A percentile compares a stretch with the other conserved stretches of the same genome.
These are phyloP conservation scores for Vitis hybrid DNA, from an alignment of 177 flowering plant species.

Conservation along the genomic window DNA sequence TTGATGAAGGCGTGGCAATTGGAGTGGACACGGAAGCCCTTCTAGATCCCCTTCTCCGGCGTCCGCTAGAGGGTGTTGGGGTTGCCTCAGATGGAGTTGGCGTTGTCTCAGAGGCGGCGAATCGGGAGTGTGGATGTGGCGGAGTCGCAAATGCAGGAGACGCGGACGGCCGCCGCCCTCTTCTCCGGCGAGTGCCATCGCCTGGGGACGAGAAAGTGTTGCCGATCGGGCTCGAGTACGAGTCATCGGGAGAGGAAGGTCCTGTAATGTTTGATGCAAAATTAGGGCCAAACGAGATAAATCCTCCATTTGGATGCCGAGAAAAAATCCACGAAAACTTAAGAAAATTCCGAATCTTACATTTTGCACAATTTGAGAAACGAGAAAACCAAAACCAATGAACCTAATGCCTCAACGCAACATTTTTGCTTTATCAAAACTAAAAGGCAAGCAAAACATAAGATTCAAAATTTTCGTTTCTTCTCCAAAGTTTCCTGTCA, in stretches of 20 bases:
- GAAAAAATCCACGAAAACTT: no score
- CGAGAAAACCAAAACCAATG: background rate
- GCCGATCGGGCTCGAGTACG: slow-evolving; percentile 59
- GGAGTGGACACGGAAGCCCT: slow-evolving; percentile 24
- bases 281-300: background rate
- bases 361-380: background rate
- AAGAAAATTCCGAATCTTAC: no score
- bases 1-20: slow-evolving; percentile 38
- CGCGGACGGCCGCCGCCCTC: slow-evolving; percentile 32
- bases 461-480: no score
- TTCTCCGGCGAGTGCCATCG: slow-evolving; percentile 20
- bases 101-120: slow-evolving; percentile 33
- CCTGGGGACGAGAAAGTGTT: slow-evolving; percentile 72
- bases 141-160: slow-evolving; percentile 44
- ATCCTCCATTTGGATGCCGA: background rate
- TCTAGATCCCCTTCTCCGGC: slow-evolving; percentile 7
- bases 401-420: no score
- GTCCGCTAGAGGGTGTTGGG: slow-evolving; percentile 19
- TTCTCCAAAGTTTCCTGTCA: background rate
- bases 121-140: slow-evolving; percentile 35
- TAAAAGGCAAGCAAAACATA: no score
- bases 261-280: slow-evolving; percentile 27
- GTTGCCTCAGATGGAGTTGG: slow-evolving; percentile 31
- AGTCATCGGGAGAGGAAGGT: slow-evolving; percentile 74
- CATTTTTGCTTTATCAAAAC: no score